Conservation (phyloP, 2,329 filamentous ascomycete species). For the Colletotrichum sidae region DNA sequence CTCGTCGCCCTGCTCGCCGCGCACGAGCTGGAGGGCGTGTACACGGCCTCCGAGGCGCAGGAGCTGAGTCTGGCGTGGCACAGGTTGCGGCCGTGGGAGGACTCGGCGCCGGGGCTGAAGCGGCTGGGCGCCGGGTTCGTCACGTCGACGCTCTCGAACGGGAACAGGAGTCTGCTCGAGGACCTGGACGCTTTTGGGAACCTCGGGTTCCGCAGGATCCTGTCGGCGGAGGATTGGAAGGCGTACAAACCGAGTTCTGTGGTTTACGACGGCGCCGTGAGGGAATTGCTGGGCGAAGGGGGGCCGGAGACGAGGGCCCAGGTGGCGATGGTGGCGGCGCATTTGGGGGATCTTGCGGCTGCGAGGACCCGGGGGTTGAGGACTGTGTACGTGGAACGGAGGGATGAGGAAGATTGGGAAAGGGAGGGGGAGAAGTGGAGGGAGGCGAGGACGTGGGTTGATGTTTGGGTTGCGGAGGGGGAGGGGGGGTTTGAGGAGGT, state of each 20-base stretch:
- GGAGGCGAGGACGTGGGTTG: constrained; percentile 59
- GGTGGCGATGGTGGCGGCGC: constrained; percentile 83
- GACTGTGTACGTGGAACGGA: constrained; percentile 80
- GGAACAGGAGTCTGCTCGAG: constrained; percentile 73
- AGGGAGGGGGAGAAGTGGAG: constrained; percentile 61
- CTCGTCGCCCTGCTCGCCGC: constrained; percentile 68
- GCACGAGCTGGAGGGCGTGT: constrained; percentile 69
- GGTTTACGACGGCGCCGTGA: constrained; percentile 77
- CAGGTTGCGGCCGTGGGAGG: constrained; percentile 75
- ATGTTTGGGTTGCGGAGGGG: constrained; percentile 51
- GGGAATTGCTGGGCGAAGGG: constrained; percentile 57
- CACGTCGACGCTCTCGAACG: constrained; percentile 80
- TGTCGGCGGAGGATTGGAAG: constrained; percentile 77
- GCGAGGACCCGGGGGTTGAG: constrained; percentile 73
- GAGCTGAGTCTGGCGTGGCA: constrained; percentile 79
- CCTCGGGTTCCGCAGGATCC: constrained; percentile 71
- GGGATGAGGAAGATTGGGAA: constrained; percentile 72
- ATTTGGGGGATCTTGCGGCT: constrained; percentile 75
- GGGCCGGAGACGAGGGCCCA: constrained; percentile 61
- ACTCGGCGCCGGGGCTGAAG: constrained; percentile 67
- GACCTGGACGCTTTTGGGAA: constrained; percentile 71
- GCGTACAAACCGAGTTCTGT: constrained; percentile 79
- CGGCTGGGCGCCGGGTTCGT: constrained; percentile 63
- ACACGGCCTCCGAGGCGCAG: constrained; percentile 73
- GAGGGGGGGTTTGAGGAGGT: constrained; percentile 48